phyloP scores from a whole-genome alignment of 371 early-diverging fungal species.

The Dentiscutata heterogama region DNA sequence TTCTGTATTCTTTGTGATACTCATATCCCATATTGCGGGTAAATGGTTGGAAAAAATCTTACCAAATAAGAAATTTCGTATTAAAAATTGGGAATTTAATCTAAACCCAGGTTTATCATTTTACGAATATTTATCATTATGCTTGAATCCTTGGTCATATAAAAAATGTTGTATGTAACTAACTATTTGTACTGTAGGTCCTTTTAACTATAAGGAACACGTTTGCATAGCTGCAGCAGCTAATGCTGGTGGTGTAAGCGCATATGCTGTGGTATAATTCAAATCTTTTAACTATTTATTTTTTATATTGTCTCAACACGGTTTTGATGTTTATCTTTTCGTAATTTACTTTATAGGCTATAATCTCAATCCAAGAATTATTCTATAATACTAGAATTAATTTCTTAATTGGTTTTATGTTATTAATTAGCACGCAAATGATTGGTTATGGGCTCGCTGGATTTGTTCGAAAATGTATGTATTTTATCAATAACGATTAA shows the following conservation, averaged over 20 bases:
- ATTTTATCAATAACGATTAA: too few species aligned
- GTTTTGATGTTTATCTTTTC: not conserved
- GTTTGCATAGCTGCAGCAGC: conserved; percentile 55
- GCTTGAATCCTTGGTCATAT: not conserved
- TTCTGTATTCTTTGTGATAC: too few species aligned
- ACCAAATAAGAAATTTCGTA: too few species aligned
- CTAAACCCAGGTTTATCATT: conserved; percentile 55
- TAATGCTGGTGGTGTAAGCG: conserved; percentile 43
- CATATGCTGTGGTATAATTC: conserved; percentile 15
- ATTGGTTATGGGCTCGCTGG: conserved; percentile 34
- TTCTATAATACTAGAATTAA: not conserved
- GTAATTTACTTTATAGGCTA: not conserved
- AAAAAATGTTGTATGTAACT: not conserved
- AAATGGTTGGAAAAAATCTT: too few species aligned
- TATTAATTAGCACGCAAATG: conserved; percentile 28
- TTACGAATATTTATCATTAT: too few species aligned
- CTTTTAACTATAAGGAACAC: conserved; percentile 66
- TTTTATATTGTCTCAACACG: too few species aligned
- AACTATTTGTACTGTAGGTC: conserved; percentile 50
- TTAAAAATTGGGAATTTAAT: conserved; percentile 40
- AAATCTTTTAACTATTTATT: too few species aligned
- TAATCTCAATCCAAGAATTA: conserved; percentile 30
- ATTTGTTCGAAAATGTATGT: conserved; percentile 34
- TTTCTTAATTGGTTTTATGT: not conserved
- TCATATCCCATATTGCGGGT: too few species aligned